Evolutionary conservation across 2,329 filamentous ascomycete genomes (phyloP).

Genomic region (Colletotrichum falcatum): DNA sequence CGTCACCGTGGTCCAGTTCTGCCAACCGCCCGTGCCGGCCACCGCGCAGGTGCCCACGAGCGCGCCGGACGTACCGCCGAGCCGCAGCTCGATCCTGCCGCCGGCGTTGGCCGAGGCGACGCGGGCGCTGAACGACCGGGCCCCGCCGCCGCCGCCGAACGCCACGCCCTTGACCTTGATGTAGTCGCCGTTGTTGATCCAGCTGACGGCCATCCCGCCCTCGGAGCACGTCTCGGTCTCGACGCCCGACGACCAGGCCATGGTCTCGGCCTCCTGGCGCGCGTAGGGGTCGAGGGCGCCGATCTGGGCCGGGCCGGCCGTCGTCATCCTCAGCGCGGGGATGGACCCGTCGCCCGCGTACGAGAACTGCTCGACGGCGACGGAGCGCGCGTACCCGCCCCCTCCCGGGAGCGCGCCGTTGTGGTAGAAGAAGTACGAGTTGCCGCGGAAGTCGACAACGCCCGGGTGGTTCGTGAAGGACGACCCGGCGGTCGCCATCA

Average conservation of each 20-base stretch:
- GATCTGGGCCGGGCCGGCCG: slow-evolving; percentile 45
- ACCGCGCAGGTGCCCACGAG: slow-evolving; percentile 46
- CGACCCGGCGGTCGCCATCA: background rate
- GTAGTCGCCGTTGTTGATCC: slow-evolving; percentile 48
- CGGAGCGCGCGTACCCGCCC: background rate
- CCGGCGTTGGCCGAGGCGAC: slow-evolving; percentile 41
- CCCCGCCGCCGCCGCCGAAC: slow-evolving; percentile 46
- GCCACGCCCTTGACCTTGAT: slow-evolving; percentile 49
- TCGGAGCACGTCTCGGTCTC: slow-evolving; percentile 45
- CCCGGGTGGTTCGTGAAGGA: slow-evolving; percentile 3
- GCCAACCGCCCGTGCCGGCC: slow-evolving; percentile 46
- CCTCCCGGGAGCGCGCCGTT: background rate
- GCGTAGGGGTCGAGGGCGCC: slow-evolving; percentile 46
- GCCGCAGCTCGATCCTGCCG: slow-evolving; percentile 46
- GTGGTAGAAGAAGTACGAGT: slow-evolving; percentile 1
- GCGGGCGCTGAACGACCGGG: slow-evolving; percentile 44
- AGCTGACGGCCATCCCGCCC: slow-evolving; percentile 45
- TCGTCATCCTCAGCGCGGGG: slow-evolving; percentile 47
- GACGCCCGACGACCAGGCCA: slow-evolving; percentile 46
- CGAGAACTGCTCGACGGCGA: slow-evolving; percentile 1
- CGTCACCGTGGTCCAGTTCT: slow-evolving; percentile 43
- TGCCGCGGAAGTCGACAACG: background rate
- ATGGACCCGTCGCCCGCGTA: slow-evolving; percentile 46
- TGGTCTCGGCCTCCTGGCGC: slow-evolving; percentile 47
- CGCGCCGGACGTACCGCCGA: slow-evolving; percentile 45